A percentile compares a stretch with the other conserved stretches of the same genome.
These are phyloP conservation scores for Ustilago sp. DNA, from an alignment of 1,284 basidiomycete species.

Conservation along the genomic window DNA sequence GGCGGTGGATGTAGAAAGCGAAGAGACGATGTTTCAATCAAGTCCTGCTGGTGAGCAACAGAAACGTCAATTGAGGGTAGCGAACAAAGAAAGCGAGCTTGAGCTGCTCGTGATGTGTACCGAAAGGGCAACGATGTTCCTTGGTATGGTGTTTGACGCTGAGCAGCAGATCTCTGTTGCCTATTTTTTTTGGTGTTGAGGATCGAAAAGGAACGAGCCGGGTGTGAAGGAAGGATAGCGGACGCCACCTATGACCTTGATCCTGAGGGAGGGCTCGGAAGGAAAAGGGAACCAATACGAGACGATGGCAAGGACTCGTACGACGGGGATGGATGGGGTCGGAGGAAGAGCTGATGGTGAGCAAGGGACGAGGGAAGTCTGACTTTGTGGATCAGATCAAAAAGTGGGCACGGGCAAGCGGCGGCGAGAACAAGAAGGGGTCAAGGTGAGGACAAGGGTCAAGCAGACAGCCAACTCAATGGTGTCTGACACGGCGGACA, in stretches of 20 bases:
- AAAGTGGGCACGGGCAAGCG: not conserved
- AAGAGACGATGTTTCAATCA: not conserved
- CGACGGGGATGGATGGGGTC: constrained; percentile 1
- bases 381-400: constrained; percentile 12
- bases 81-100: constrained; percentile 1
- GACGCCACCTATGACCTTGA: constrained; percentile 31
- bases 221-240: constrained; percentile 1
- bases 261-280: constrained; percentile 9
- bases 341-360: not conserved
- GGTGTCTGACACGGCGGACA: constrained; percentile 18
- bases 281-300: constrained; percentile 24
- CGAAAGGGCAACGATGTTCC: not conserved
- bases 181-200: not conserved
- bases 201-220: constrained; percentile 4
- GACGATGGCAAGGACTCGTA: constrained; percentile 13
- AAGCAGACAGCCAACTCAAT: not conserved
- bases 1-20: not conserved
- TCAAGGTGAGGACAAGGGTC: not conserved
- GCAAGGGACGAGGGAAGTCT: not conserved
- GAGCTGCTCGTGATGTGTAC: not conserved
- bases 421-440: not conserved
- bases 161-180: constrained; percentile 21
- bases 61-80: not conserved
- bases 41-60: not conserved
- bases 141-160: not conserved